phyloP scores from a whole-genome alignment of 2,329 filamentous ascomycete species.

The Biscogniauxia mediterranea region DNA sequence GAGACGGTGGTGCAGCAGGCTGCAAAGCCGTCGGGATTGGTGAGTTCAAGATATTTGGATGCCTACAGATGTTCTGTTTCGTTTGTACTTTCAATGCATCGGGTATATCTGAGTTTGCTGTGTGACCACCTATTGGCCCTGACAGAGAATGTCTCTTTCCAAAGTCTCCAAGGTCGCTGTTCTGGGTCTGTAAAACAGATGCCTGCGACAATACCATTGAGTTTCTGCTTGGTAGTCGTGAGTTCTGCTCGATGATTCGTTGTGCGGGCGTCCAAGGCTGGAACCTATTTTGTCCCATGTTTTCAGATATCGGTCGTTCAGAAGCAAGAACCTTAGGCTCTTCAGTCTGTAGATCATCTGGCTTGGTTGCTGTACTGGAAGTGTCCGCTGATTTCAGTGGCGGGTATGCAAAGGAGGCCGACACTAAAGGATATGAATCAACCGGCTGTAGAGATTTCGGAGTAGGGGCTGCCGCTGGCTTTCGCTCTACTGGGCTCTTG shows the following conservation, averaged over 20 bases:
- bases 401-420: conserved; percentile 31
- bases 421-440: conserved; percentile 27
- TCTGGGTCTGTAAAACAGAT: conserved; percentile 28
- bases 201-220: conserved; percentile 19
- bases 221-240: conserved; percentile 7
- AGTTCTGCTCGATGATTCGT: conserved; percentile 5
- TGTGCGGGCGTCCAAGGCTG: conserved; percentile 23
- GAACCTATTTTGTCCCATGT: conserved; percentile 16
- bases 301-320: conserved; percentile 2
- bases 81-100: conserved; percentile 17
- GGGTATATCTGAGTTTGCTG: conserved; percentile 9
- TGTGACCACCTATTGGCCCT: conserved; percentile 6
- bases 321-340: conserved; percentile 14
- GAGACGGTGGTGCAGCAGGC: conserved; percentile 11
- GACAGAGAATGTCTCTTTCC: conserved; percentile 21
- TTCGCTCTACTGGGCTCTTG: conserved; percentile 16
- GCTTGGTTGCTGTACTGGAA: not conserved
- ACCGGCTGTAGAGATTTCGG: conserved; percentile 13
- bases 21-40: conserved; percentile 17
- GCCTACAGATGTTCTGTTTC: conserved; percentile 12
- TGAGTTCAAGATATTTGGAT: conserved; percentile 7
- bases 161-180: conserved; percentile 25
- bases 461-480: conserved; percentile 6
- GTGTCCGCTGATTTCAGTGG: conserved; percentile 12
- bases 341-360: not conserved